Evolutionary conservation across 495 filamentous ascomycete species (phyloP), one percentile per base, ranked within the genome.

Genomic region (Podospora pseudopauciseta): DNA sequence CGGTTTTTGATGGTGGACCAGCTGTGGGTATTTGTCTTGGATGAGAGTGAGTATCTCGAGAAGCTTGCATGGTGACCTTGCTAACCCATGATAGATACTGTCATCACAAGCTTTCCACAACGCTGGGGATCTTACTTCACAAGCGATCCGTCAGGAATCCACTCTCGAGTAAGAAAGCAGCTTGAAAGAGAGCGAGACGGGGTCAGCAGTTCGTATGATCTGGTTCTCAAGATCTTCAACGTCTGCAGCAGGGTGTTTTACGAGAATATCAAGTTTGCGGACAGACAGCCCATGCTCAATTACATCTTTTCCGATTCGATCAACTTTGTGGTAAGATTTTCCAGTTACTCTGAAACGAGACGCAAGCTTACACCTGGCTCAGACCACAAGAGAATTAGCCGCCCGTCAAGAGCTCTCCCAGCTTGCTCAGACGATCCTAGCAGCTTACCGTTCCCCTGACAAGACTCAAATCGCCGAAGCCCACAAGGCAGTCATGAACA

Each of bases 381-480:
- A 68, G 67, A 69, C 68, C 20, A 69, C 68, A 4, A 15, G 68
- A 54, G 68, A 69, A 27, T 64, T 69, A 13, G 68, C 68, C 19
- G 58, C 68, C 27, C 68, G 68, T 4, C 68, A 69, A 39, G 64
- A 66, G 6, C 64, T 69, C 0, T 58, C 34, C 19, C 26, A n/a
- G 6, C 39, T 69, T 6, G 68, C 68, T 0, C 68, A 69, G 16
- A 57, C 60, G 2, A 69, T 69, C 15, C 60, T 62, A 44, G 39
- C 63, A 2, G 68, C 68, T 2, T 69, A 69, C 28, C 44, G 54
- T 0, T 69, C 68, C 23, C 68, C 68, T 28, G 68, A 69, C 64
- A 69, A 69, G 30, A 64, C 68, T 7, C 63, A 65, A 30, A 69
- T 69, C 32, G 63, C 63, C 28, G 68, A 69, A 60, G 68, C 68